Evolutionary conservation across 192 early-diverging fungal species (phyloP), one percentile per base, ranked within the genome.

Genomic region (Backusella tarrabulga): DNA sequence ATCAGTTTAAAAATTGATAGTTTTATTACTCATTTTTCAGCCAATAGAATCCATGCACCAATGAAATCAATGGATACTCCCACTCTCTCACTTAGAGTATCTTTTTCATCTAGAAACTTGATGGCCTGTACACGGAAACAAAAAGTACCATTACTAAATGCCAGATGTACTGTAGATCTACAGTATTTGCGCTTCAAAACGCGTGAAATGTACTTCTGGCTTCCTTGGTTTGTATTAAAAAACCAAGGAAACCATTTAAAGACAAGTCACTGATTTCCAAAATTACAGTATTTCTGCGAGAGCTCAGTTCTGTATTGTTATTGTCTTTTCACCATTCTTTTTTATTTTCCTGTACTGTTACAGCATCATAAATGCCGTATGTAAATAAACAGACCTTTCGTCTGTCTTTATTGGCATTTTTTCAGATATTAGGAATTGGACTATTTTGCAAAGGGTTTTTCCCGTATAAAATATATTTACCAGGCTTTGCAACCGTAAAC

Each of bases 401-500:
- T 67, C 34, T 68, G 14, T n/a, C 66, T 68, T 7, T 46, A 40
- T 50, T 84, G 14, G 75, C 75, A 11, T 67, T 75, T 44, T 35
- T 91, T 12, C 91, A 94, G 81, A 76, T 92, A 14, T 76, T 87
- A 7, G 92, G 92, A 2, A 73, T 94, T 38, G 83, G 81, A 19
- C 79, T 90, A 44, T 94, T 94, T 76, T 83, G 85, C 72, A 90
- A 89, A 75, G 93, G 92, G 3, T 93, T 94, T 73, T 94, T 94
- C 71, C 93, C 93, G 9, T 94, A 94, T 83, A 94, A 94, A 71
- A 85, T 83, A 23, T 88, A 85, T 77, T 84, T 92, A 14, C 85
- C 89, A 0, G 89, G 91, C 19, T 91, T 91, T 79, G 88, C 92
- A 9, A 83, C 84, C 0, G 32, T 70, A 5, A 73, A 85, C 2